Percentiles rank a stretch among this genome's conserved stretches.
Evolutionary conservation across 805 yeast genomes (phyloP).

Genomic region (Kodamaea sagamina): DNA sequence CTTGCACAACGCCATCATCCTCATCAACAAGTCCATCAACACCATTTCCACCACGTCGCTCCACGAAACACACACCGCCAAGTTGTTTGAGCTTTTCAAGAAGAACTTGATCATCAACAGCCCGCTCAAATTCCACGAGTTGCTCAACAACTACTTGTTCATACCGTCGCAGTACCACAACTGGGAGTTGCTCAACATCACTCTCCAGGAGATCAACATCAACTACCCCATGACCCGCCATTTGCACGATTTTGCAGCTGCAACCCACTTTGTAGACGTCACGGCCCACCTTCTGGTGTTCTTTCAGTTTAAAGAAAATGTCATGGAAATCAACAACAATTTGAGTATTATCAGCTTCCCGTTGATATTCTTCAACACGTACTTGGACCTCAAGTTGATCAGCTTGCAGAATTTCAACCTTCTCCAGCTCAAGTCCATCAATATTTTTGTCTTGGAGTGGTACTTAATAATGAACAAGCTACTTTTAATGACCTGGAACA

Average conservation of each 20-base stretch:
- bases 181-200: constrained; percentile 47
- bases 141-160: constrained; percentile 49
- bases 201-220: constrained; percentile 49
- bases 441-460: constrained; percentile 45
- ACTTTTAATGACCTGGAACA: constrained; percentile 29
- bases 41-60: constrained; percentile 4
- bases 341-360: constrained; percentile 55
- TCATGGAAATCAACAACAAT: constrained; percentile 45
- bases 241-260: constrained; percentile 18
- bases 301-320: constrained; percentile 15
- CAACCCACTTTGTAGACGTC: constrained; percentile 14
- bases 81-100: constrained; percentile 45
- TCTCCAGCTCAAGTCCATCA: constrained; percentile 32
- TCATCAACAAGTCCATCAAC: constrained; percentile 47
- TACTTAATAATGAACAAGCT: constrained; percentile 47
- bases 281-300: constrained; percentile 17
- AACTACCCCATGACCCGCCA: constrained; percentile 20
- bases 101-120: constrained; percentile 52
- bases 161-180: constrained; percentile 42
- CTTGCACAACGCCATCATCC: constrained; percentile 54
- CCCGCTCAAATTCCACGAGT: constrained; percentile 51
- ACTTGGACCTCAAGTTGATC: constrained; percentile 28
- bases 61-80: constrained; percentile 1
- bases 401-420: constrained; percentile 28
- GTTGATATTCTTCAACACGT: constrained; percentile 40